Conservation (phyloP, 495 filamentous ascomycete species). For the Penicillium odoratum region DNA sequence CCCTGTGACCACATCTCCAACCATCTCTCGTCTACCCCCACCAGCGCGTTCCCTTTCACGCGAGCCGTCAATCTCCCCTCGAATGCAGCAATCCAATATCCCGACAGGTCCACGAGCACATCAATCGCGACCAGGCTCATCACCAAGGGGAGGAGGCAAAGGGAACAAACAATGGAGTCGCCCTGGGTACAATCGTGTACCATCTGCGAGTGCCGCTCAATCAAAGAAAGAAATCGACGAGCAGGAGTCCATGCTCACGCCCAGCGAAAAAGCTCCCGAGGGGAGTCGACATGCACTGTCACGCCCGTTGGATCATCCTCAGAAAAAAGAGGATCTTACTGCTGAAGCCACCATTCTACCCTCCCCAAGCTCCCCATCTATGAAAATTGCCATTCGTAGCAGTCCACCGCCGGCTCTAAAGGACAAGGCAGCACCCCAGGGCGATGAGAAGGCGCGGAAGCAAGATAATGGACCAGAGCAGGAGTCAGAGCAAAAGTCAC, state of each 20-base stretch:
- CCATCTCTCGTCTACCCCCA: constrained; percentile 28
- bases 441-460: constrained; percentile 4
- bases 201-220: constrained; percentile 32
- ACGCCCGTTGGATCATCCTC: neutral
- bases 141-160: constrained; percentile 36
- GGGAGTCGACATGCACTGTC: neutral
- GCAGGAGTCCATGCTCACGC: neutral
- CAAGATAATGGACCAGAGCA: neutral
- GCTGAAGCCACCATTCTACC: neutral
- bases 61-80: constrained; percentile 44
- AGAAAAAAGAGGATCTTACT: neutral
- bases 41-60: constrained; percentile 34
- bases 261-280: neutral
- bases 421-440: neutral
- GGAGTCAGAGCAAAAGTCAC: neutral
- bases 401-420: constrained; percentile 12
- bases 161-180: constrained; percentile 64
- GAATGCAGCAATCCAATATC: constrained; percentile 54
- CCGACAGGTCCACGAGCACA: constrained; percentile 60
- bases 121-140: constrained; percentile 36
- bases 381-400: constrained; percentile 19
- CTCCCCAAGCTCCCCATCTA: constrained; percentile 17
- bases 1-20: constrained; percentile 27
- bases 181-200: constrained; percentile 40
- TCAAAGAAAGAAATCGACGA: constrained; percentile 35